These are phyloP conservation scores for Rhizoclosmatium globosum DNA, from an alignment of 192 early-diverging fungal genomes.

Conservation along the genomic window DNA sequence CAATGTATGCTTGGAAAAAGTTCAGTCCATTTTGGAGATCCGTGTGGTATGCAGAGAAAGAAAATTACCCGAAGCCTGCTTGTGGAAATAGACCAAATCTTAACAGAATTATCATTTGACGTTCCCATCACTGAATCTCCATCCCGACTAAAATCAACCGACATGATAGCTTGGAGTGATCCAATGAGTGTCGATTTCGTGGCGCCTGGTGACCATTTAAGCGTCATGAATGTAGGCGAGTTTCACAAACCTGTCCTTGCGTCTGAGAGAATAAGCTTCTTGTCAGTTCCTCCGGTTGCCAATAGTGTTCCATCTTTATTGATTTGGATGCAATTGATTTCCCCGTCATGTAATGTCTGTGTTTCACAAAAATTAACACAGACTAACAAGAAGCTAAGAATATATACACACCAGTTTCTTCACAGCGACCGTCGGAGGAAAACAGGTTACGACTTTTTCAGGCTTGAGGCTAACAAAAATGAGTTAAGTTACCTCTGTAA, in stretches of 20 bases:
- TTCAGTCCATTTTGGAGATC: background rate
- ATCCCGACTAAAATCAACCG: constrained; percentile 75
- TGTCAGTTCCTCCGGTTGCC: constrained; percentile 85
- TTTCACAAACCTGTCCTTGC: constrained; percentile 70
- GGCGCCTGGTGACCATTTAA: constrained; percentile 42
- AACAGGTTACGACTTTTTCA: constrained; percentile 16
- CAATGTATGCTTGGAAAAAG: constrained; percentile 77
- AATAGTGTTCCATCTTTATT: constrained; percentile 72
- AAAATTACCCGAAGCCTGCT: constrained; percentile 69
- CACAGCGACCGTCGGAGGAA: constrained; percentile 50
- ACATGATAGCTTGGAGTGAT: constrained; percentile 85
- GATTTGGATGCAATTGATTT: constrained; percentile 83
- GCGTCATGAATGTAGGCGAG: constrained; percentile 8
- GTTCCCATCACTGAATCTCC: constrained; percentile 79
- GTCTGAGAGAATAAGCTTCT: constrained; percentile 81
- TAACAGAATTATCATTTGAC: constrained; percentile 90
- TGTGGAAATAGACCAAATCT: constrained; percentile 85
- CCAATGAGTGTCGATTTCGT: constrained; percentile 73
- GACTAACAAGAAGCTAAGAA: background rate
- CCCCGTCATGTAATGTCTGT: constrained; percentile 74
- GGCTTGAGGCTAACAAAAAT: background rate
- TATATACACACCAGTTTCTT: constrained; percentile 50
- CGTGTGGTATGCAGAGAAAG: background rate
- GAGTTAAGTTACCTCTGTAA: background rate
- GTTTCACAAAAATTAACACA: background rate